Base-by-base conservation (phyloP, 2,329 filamentous ascomycete genomes). In the Microdochium nivale region DNA sequence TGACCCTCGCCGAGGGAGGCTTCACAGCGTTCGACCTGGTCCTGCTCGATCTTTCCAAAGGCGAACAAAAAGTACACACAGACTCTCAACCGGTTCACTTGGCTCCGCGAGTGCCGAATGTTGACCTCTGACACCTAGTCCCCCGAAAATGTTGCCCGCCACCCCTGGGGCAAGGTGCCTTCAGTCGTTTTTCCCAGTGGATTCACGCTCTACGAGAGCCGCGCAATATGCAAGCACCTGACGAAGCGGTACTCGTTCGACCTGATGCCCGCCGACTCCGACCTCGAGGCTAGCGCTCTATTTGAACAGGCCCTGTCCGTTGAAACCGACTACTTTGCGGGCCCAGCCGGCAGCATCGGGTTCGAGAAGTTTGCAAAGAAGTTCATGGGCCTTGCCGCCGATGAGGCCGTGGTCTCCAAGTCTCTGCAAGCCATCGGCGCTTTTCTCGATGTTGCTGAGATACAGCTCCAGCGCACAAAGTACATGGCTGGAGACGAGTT, bases 211-310 rank as follows among this genome's bases (percentile, higher is more conserved):
- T 71, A 72, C 57, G 72, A 76, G 59, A 73, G 70, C 58, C 72
- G 71, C 33, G 67, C 69, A 49, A 75, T 76, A 58, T 73, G 68
- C 69, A 70, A 70, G 60, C 73, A 74, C 59, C 67, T 76, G 52
- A 61, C 71, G 11, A 67, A 25, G 30, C 74, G 72, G 56, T 75
- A 74, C 63, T 67, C 62, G n/a, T 69, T 74, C 53, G 68, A 68
- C 49, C 68, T 75, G 49, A 59, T 75, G 24, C 72, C 72, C 13
- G 21, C 60, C 0, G 58, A 58, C 53, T 65, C 69, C 27, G 68
- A 75, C 56, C 8, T 62, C 54, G 66, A 74, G 56, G 70, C 70
- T 43, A 48, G 59, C 46, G 72, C 72, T 49, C 61, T 69, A 49
- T 74, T 74, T 54, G 70, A 75, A 52, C 69, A 75, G 58, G 72